These are phyloP conservation scores for Alectoria sarmentosa DNA, from an alignment of 495 filamentous ascomycete species.

Conservation along the genomic window DNA sequence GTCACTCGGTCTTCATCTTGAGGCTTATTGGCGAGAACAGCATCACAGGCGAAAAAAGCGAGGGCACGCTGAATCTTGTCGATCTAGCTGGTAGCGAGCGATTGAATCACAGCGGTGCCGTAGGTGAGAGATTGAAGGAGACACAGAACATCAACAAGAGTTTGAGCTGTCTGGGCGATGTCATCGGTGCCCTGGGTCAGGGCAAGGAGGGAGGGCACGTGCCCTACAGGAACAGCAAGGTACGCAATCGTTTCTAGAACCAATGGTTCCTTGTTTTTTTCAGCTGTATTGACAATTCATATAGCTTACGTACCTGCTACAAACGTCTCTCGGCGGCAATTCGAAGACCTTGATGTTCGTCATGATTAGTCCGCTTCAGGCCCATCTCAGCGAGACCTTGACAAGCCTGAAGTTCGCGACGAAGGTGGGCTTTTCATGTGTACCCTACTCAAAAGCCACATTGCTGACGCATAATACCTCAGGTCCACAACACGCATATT, in stretches of 20 bases:
- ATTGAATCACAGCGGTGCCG: constrained; percentile 73
- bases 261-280: neutral
- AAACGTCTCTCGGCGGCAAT: constrained; percentile 92
- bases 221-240: constrained; percentile 93
- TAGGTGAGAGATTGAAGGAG: constrained; percentile 81
- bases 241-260: constrained; percentile 30
- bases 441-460: neutral
- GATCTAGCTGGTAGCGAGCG: constrained; percentile 93
- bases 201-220: constrained; percentile 81
- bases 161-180: constrained; percentile 86
- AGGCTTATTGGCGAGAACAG: constrained; percentile 76
- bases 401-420: constrained; percentile 95
- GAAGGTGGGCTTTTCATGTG: constrained; percentile 47
- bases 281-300: constrained; percentile 15
- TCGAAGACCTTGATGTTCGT: constrained; percentile 99
- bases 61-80: constrained; percentile 93
- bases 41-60: constrained; percentile 73
- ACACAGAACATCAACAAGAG: constrained; percentile 97
- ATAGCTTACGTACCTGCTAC: constrained; percentile 87
- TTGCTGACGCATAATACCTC: constrained; percentile 6
- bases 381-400: constrained; percentile 86
- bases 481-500: constrained; percentile 82
- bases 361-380: constrained; percentile 90
- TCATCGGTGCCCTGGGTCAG: constrained; percentile 82
- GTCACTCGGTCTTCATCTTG: constrained; percentile 94